These are phyloP conservation scores for Acmispon strigosus DNA, from an alignment of 306 rosid genomes.

Conservation along the genomic window DNA sequence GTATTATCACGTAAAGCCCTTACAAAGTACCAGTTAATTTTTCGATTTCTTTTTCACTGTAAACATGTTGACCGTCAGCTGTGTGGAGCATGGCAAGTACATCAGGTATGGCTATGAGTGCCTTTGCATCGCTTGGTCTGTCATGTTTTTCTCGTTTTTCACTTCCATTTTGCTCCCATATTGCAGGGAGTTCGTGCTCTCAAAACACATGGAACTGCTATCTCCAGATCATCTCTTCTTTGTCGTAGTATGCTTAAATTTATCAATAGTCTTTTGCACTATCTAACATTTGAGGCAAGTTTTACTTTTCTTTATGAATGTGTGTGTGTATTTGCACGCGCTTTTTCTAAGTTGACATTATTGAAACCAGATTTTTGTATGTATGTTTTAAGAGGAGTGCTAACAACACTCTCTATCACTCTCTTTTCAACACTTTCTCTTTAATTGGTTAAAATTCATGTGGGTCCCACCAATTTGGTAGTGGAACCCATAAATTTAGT, in stretches of 20 bases:
- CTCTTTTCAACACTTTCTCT: too few species aligned
- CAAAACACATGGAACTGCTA: constrained; percentile 77
- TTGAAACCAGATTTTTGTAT: neutral
- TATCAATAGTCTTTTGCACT: constrained; percentile 86
- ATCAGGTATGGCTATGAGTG: constrained; percentile 58
- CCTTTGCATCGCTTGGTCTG: constrained; percentile 5
- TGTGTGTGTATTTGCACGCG: too few species aligned
- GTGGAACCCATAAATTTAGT: too few species aligned
- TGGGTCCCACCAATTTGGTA: too few species aligned
- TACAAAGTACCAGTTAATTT: constrained; percentile 79
- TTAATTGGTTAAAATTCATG: too few species aligned
- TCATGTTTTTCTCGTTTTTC: constrained; percentile 3
- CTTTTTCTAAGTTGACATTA: neutral
- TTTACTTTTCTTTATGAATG: constrained; percentile 10
- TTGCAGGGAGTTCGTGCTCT: constrained; percentile 83
- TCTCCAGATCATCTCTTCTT: constrained; percentile 86
- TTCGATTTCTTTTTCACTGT: constrained; percentile 89
- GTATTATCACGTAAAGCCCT: constrained; percentile 85
- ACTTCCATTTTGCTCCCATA: constrained; percentile 17
- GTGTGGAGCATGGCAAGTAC: constrained; percentile 97
- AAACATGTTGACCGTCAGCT: constrained; percentile 95
- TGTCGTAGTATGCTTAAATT: constrained; percentile 98
- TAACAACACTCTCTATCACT: too few species aligned
- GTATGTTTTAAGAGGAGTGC: neutral
- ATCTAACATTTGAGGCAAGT: constrained; percentile 91